phyloP scores from a whole-genome alignment of 257 asterid species.

The Fraxinus cuspidata region DNA sequence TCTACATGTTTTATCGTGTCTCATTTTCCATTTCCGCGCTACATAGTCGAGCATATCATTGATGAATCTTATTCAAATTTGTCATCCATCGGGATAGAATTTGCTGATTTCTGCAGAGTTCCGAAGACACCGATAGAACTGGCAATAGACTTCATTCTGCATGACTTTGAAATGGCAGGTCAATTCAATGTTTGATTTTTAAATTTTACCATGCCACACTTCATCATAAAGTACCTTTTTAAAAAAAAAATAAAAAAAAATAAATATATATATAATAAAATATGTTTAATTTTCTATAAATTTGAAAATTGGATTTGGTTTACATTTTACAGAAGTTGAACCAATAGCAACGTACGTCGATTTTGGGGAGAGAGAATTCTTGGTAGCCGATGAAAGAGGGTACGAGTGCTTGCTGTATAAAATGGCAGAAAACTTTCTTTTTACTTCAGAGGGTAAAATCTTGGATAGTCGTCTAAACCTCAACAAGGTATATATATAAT shows the following conservation, averaged over 20 bases:
- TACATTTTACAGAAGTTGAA: conserved; percentile 70
- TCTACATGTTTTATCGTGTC: neutral
- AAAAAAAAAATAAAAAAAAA: neutral
- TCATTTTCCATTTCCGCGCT: neutral
- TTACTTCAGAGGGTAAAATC: conserved; percentile 56
- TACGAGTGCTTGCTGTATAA: conserved; percentile 77
- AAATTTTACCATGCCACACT: neutral
- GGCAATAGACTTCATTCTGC: conserved; percentile 93
- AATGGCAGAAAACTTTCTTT: conserved; percentile 68
- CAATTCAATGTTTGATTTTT: neutral
- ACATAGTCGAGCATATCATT: neutral
- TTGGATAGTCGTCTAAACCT: conserved; percentile 69
- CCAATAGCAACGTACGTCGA: conserved; percentile 90
- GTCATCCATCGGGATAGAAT: neutral
- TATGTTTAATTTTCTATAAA: neutral
- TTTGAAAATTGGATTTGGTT: conserved; percentile 26
- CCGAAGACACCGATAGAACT: conserved; percentile 88
- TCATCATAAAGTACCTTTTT: neutral
- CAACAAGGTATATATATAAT: conserved; percentile 57
- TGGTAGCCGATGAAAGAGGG: conserved; percentile 93
- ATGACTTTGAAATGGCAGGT: conserved; percentile 99
- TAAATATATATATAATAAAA: no score
- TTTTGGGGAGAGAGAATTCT: conserved; percentile 80
- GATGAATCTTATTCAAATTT: neutral
- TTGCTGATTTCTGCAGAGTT: conserved; percentile 34